Evolutionary conservation across 345 rosid genomes (phyloP).

Genomic region (Erysimum cheiranthoides): DNA sequence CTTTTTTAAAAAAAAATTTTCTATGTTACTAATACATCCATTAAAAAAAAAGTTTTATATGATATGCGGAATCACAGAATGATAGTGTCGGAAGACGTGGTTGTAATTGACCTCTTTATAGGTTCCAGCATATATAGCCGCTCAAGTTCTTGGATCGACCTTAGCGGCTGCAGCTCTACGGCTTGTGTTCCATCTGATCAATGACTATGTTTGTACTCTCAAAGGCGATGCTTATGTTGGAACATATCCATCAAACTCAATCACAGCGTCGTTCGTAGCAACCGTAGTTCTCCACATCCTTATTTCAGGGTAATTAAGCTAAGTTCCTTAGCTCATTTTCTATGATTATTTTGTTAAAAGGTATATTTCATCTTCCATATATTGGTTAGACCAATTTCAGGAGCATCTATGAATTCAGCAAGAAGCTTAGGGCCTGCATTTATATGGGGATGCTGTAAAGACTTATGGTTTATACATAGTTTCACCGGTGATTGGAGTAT

Average conservation of each 20-base stretch:
- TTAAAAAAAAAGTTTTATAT: background rate
- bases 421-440: constrained; percentile 67
- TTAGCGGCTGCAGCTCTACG: constrained; percentile 24
- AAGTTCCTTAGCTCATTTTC: background rate
- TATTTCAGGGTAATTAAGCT: constrained; percentile 21
- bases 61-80: too few species aligned
- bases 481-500: constrained; percentile 54
- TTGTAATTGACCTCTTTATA: background rate
- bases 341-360: background rate
- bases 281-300: constrained; percentile 44
- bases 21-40: background rate
- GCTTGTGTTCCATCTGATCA: constrained; percentile 24
- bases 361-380: background rate
- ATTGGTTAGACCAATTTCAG: constrained; percentile 57
- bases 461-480: constrained; percentile 56
- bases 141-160: constrained; percentile 35
- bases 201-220: constrained; percentile 30
- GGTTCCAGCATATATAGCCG: constrained; percentile 40
- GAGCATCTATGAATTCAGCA: constrained; percentile 84
- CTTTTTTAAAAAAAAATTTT: background rate
- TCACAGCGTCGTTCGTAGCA: constrained; percentile 23
- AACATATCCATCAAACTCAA: constrained; percentile 39
- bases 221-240: constrained; percentile 45
- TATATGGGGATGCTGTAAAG: constrained; percentile 46
- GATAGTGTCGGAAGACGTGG: too few species aligned